A percentile compares a stretch with the other conserved stretches of the same genome.
These are phyloP conservation scores for Backusella sp. DNA, from an alignment of 192 early-diverging fungal species.

Conservation along the genomic window DNA sequence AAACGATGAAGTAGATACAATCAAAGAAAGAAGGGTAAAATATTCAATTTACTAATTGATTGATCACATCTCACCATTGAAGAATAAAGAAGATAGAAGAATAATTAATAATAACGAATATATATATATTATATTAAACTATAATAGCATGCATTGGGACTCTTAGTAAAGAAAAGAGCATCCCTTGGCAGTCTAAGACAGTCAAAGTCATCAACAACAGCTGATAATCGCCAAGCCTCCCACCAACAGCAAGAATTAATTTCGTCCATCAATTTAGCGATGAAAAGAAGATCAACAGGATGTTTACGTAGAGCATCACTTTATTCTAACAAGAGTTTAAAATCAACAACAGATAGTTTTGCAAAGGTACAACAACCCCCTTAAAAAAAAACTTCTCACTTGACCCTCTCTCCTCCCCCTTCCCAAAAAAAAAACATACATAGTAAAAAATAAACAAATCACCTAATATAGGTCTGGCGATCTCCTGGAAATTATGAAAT, in stretches of 20 bases:
- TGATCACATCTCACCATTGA: not conserved
- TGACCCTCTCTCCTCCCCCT: not conserved
- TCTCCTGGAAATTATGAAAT: conserved; percentile 29
- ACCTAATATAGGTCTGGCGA: conserved; percentile 21
- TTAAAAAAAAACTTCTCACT: conserved; percentile 6
- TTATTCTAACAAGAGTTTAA: conserved; percentile 10
- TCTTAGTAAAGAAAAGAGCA: conserved; percentile 10
- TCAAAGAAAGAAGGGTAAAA: conserved; percentile 17
- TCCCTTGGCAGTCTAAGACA: conserved; percentile 28
- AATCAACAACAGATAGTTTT: not conserved
- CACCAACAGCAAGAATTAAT: not conserved
- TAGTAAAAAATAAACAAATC: not conserved
- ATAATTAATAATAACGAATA: not conserved
- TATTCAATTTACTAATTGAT: not conserved
- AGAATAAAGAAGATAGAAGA: not conserved
- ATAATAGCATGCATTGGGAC: conserved; percentile 5
- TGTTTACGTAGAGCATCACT: conserved; percentile 22
- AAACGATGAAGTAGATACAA: conserved; percentile 3
- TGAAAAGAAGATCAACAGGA: conserved; percentile 35
- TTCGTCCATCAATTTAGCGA: conserved; percentile 11
- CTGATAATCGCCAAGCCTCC: conserved; percentile 9
- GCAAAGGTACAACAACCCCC: not conserved
- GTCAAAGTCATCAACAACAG: conserved; percentile 32
- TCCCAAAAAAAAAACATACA: conserved; percentile 5
- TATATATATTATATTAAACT: not conserved